Conservation (phyloP, 768 basidiomycete species). For the Boletus bicolor region DNA sequence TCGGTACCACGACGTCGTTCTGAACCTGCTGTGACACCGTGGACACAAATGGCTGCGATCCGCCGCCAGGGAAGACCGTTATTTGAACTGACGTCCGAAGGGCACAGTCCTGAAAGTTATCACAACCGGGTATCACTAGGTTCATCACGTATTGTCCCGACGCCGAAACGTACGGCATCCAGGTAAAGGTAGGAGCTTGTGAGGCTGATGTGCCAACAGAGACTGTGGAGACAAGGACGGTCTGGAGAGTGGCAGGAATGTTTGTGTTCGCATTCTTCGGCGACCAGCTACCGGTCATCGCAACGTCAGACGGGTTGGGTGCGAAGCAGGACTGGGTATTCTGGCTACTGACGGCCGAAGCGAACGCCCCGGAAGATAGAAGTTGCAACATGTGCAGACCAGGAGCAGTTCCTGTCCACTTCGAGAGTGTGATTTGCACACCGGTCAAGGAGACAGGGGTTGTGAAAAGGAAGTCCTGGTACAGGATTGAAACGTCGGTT, state of each 20-base stretch:
- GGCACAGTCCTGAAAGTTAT: constrained; percentile 72
- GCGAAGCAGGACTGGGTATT: constrained; percentile 77
- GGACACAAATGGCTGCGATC: constrained; percentile 60
- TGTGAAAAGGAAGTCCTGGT: constrained; percentile 92
- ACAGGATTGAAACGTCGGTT: constrained; percentile 70
- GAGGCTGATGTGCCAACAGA: constrained; percentile 58
- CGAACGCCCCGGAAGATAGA: constrained; percentile 88
- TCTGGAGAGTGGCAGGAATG: constrained; percentile 78
- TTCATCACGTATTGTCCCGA: constrained; percentile 84
- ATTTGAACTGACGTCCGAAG: constrained; percentile 79
- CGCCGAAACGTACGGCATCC: constrained; percentile 90
- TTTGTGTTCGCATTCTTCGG: constrained; percentile 59
- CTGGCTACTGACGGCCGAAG: constrained; percentile 59
- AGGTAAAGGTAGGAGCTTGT: constrained; percentile 77
- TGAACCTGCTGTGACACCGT: constrained; percentile 70
- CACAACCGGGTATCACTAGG: constrained; percentile 85
- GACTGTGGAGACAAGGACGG: constrained; percentile 67
- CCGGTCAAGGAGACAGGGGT: constrained; percentile 71
- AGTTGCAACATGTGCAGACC: constrained; percentile 92
- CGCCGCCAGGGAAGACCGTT: constrained; percentile 75
- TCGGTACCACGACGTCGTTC: constrained; percentile 52
- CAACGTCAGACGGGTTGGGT: constrained; percentile 66
- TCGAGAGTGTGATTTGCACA: constrained; percentile 76
- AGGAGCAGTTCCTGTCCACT: constrained; percentile 69
- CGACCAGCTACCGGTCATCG: constrained; percentile 69